A percentile compares a stretch with the other conserved stretches of the same genome.
These are phyloP conservation scores for Arabis hirsuta DNA, from an alignment of 345 rosid species.

Conservation along the genomic window DNA sequence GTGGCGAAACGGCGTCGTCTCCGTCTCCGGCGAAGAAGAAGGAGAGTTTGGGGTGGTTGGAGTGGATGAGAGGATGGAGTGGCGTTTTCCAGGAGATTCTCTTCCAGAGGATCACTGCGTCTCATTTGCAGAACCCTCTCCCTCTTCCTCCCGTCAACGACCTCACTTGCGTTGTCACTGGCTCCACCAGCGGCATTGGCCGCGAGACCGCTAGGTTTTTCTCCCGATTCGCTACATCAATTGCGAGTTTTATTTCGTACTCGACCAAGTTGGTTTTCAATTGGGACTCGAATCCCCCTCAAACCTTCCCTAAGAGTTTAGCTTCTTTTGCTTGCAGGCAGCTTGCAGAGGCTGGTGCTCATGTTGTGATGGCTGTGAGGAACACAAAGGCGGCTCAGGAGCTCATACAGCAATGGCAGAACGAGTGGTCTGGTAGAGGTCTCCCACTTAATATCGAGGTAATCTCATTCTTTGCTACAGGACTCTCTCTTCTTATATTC, in stretches of 20 bases:
- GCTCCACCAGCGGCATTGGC: slow-evolving; percentile 99
- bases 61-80: slow-evolving; percentile 93
- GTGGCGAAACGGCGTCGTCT: slow-evolving; percentile 24
- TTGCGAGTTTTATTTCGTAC: neutral
- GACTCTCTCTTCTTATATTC: neutral
- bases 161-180: slow-evolving; percentile 88
- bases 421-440: slow-evolving; percentile 67
- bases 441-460: slow-evolving; percentile 88
- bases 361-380: slow-evolving; percentile 97
- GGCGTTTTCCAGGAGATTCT: slow-evolving; percentile 70
- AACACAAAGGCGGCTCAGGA: slow-evolving; percentile 73
- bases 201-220: slow-evolving; percentile 75
- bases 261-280: slow-evolving; percentile 23
- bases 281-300: slow-evolving; percentile 2
- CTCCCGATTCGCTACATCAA: slow-evolving; percentile 1
- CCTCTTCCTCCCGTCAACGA: slow-evolving; percentile 78
- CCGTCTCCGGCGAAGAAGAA: slow-evolving; percentile 48
- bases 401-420: slow-evolving; percentile 83
- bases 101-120: slow-evolving; percentile 83
- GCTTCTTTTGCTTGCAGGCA: slow-evolving; percentile 55
- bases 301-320: slow-evolving; percentile 5
- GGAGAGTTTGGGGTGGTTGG: slow-evolving; percentile 85
- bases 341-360: slow-evolving; percentile 95
- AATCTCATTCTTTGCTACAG: neutral
- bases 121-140: slow-evolving; percentile 79